A percentile compares a stretch with the other conserved stretches of the same genome.
These are phyloP conservation scores for Orbilia ellipsospora DNA, from an alignment of 2,329 filamentous ascomycete genomes.

Conservation along the genomic window DNA sequence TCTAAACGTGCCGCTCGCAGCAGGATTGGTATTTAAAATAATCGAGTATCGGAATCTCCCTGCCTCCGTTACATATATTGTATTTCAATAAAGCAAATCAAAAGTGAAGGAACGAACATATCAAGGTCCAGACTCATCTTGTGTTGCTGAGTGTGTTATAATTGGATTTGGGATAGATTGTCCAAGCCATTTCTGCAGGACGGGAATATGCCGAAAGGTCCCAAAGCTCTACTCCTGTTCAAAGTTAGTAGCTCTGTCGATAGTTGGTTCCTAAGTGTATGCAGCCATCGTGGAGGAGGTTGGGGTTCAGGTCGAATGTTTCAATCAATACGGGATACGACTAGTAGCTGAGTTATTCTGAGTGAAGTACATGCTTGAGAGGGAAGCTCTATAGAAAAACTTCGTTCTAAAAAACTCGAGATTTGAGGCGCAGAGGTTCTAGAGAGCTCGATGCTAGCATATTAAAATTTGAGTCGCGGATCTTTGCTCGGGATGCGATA, in stretches of 20 bases:
- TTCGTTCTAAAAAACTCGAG: not conserved
- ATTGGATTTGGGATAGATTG: not conserved
- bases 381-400: not conserved
- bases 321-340: not conserved
- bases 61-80: no score
- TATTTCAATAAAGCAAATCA: no score
- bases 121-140: not conserved
- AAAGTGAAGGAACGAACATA: no score
- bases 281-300: not conserved
- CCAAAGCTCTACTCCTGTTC: not conserved
- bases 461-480: constrained; percentile 22
- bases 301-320: not conserved
- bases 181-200: not conserved
- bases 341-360: not conserved
- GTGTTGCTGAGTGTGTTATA: constrained; percentile 26
- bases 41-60: not conserved
- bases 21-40: not conserved
- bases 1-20: not conserved
- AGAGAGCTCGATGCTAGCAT: not conserved
- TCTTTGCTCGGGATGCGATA: constrained; percentile 35
- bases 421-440: no score
- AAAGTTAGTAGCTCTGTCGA: not conserved
- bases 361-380: not conserved
- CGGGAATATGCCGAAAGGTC: constrained; percentile 1
- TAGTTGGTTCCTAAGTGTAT: not conserved